A percentile compares a stretch with the other conserved stretches of the same genome.
phyloP scores from a whole-genome alignment of 163 green algal genomes.

The Botryococcus braunii region DNA sequence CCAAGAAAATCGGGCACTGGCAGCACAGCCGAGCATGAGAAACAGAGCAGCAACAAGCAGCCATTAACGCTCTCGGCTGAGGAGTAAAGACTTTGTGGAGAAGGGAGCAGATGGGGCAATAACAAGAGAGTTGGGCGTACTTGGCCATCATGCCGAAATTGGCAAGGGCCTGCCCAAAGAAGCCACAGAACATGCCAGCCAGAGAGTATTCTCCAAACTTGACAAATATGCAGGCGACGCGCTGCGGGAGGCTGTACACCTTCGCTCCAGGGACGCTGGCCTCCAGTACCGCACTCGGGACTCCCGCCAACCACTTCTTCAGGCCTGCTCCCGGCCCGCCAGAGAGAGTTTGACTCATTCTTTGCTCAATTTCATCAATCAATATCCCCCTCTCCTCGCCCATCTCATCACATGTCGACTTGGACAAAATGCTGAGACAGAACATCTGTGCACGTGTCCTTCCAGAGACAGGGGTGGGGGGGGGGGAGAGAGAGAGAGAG shows the following conservation, averaged over 20 bases:
- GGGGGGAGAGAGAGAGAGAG: too few relatives aligned
- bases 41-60: too few relatives aligned
- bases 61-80: too few relatives aligned
- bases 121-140: conserved; percentile 15
- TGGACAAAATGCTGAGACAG: too few relatives aligned
- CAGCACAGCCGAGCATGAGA: too few relatives aligned
- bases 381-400: background rate
- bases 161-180: conserved; percentile 75
- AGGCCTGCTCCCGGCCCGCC: conserved; percentile 25
- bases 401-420: too few relatives aligned
- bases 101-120: too few relatives aligned
- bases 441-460: too few relatives aligned
- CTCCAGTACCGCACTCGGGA: conserved; percentile 71
- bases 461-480: too few relatives aligned
- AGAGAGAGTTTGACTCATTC: background rate
- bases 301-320: conserved; percentile 31
- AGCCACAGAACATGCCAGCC: conserved; percentile 69
- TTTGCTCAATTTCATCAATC: too few relatives aligned
- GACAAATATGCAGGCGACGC: conserved; percentile 52
- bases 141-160: conserved; percentile 73
- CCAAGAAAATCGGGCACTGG: too few relatives aligned
- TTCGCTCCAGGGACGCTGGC: conserved; percentile 33
- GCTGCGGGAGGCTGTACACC: conserved; percentile 40
- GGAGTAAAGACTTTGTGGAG: too few relatives aligned
- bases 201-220: conserved; percentile 51